Conservation (phyloP, 2,329 filamentous ascomycete species). For the Curvularia sp. region DNA sequence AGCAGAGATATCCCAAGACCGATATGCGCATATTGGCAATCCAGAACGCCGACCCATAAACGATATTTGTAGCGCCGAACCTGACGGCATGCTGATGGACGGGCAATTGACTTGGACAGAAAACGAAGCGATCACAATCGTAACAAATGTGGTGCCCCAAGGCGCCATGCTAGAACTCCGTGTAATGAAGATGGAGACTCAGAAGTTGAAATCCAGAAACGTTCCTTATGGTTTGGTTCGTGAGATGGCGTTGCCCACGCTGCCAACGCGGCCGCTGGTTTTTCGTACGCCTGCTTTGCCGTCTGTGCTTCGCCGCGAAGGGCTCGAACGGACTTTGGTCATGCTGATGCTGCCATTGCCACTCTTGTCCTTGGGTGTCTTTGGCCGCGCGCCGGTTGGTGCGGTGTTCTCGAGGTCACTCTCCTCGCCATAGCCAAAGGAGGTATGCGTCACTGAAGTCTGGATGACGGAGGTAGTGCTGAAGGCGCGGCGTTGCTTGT, state of each 20-base stretch:
- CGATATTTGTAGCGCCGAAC: conserved; percentile 23
- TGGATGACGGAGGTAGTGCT: conserved; percentile 70
- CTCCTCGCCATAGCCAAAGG: conserved; percentile 50
- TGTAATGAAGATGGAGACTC: conserved; percentile 21
- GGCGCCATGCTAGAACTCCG: conserved; percentile 17
- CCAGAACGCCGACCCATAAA: conserved; percentile 39
- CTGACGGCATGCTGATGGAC: conserved; percentile 21
- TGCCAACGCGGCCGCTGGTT: conserved; percentile 60
- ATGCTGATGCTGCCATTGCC: conserved; percentile 56
- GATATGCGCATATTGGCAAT: conserved; percentile 23
- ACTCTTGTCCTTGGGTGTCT: conserved; percentile 55
- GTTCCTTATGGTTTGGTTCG: conserved; percentile 41
- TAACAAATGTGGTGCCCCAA: conserved; percentile 9
- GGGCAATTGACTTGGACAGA: conserved; percentile 21
- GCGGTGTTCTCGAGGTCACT: conserved; percentile 58
- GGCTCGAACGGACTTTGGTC: conserved; percentile 55
- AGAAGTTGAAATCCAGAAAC: conserved; percentile 14
- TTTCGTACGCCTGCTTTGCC: conserved; percentile 59
- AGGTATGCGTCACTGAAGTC: conserved; percentile 46
- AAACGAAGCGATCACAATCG: conserved; percentile 18
- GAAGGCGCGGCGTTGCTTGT: conserved; percentile 73
- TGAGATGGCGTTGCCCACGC: conserved; percentile 48
- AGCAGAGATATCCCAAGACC: conserved; percentile 21
- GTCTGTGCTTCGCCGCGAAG: conserved; percentile 56
- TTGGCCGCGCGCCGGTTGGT: conserved; percentile 48